phyloP scores from a whole-genome alignment of 495 filamentous ascomycete species.

The Penicillium bialowiezense region DNA sequence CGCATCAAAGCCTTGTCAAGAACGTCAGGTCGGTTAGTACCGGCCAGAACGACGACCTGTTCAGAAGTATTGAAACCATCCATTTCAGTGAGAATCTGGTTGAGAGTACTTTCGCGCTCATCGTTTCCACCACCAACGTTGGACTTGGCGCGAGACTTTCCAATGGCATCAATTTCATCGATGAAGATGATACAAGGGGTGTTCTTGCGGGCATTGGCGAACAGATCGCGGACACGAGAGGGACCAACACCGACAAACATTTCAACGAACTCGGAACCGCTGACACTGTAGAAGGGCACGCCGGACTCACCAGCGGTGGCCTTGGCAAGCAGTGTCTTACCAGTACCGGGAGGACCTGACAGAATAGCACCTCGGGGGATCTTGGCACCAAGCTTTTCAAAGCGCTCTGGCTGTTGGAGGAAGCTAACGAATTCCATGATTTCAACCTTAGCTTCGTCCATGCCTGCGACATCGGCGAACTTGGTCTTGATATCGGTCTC shows the following conservation, averaged over 20 bases:
- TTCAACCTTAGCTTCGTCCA: constrained; percentile 97
- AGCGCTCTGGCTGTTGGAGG: constrained; percentile 83
- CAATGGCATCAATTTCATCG: constrained; percentile 98
- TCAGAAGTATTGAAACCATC: constrained; percentile 98
- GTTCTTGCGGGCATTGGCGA: constrained; percentile 90
- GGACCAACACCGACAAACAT: constrained; percentile 99
- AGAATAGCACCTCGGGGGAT: constrained; percentile 96
- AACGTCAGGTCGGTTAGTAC: constrained; percentile 92
- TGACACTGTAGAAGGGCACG: constrained; percentile 97
- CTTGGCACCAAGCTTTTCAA: constrained; percentile 92
- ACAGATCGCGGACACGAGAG: constrained; percentile 90
- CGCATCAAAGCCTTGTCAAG: constrained; percentile 95
- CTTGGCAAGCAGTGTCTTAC: constrained; percentile 96
- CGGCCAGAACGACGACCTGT: constrained; percentile 96
- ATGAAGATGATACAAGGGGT: constrained; percentile 99
- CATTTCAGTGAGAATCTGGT: constrained; percentile 99
- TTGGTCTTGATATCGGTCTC: constrained; percentile 94
- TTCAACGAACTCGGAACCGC: constrained; percentile 97
- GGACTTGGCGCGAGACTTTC: constrained; percentile 77
- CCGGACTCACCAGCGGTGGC: constrained; percentile 96
- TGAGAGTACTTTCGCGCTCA: constrained; percentile 92
- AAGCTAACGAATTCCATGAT: constrained; percentile 99
- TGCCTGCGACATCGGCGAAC: constrained; percentile 94
- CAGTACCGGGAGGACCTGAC: constrained; percentile 93
- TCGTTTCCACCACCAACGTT: constrained; percentile 87